Percentiles rank a stretch among this genome's conserved stretches.
Evolutionary conservation across 2,329 filamentous ascomycete genomes (phyloP).

Genomic region (Paecilomyces sp.): DNA sequence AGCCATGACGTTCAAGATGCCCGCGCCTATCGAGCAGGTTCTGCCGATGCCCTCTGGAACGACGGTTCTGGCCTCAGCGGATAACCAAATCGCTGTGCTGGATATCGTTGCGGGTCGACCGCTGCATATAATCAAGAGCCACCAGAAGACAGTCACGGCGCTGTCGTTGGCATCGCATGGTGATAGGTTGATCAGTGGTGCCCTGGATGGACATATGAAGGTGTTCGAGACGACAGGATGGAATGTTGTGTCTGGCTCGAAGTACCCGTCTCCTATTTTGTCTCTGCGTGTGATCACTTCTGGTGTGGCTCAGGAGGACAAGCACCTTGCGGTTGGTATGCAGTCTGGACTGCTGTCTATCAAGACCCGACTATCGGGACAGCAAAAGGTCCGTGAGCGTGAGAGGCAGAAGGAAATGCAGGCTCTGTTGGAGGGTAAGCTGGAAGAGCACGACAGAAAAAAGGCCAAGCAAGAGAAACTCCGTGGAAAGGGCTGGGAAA

Average conservation of each 20-base stretch:
- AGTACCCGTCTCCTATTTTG: constrained; percentile 87
- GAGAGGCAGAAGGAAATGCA: constrained; percentile 81
- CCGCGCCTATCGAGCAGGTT: constrained; percentile 82
- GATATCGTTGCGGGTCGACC: constrained; percentile 89
- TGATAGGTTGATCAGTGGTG: constrained; percentile 75
- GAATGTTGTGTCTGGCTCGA: constrained; percentile 93
- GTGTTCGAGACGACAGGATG: constrained; percentile 89
- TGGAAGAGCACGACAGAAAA: constrained; percentile 69
- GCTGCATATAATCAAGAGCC: constrained; percentile 78
- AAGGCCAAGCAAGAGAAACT: constrained; percentile 62
- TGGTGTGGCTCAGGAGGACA: constrained; percentile 67
- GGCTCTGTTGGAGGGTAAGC: constrained; percentile 67
- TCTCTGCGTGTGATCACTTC: constrained; percentile 69
- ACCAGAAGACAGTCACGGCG: constrained; percentile 95
- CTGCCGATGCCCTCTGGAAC: constrained; percentile 81
- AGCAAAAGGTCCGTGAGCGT: constrained; percentile 67
- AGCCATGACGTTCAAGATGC: constrained; percentile 92
- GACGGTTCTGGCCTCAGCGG: constrained; percentile 75
- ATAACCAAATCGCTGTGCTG: constrained; percentile 80
- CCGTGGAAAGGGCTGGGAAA: constrained; percentile 53
- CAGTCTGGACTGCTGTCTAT: constrained; percentile 87
- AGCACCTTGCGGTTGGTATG: constrained; percentile 91
- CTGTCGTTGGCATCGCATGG: constrained; percentile 75
- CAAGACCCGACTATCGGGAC: constrained; percentile 76
- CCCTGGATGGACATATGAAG: constrained; percentile 92